Conservation (phyloP, 2,329 filamentous ascomycete species). For the Diaporthe vaccinii region DNA sequence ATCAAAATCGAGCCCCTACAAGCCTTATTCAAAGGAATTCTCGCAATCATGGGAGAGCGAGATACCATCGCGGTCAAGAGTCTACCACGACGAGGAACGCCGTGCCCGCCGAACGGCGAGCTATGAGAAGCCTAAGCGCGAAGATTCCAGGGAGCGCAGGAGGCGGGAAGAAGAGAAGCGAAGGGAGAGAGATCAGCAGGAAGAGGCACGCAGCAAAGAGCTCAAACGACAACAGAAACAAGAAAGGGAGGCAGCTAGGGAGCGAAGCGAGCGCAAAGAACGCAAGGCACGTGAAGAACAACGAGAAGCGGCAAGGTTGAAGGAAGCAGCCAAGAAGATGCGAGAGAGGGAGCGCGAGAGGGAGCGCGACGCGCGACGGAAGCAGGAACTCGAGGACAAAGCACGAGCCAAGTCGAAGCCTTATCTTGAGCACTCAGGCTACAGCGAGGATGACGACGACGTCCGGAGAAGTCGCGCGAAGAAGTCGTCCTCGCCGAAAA, state of each 20-base stretch:
- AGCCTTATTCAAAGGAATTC: constrained; percentile 44
- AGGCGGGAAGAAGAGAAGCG: constrained; percentile 48
- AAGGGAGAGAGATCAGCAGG: constrained; percentile 36
- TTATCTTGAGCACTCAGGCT: constrained; percentile 45
- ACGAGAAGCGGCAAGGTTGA: constrained; percentile 22
- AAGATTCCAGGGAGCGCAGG: constrained; percentile 45
- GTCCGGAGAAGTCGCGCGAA: constrained; percentile 46
- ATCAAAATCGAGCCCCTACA: constrained; percentile 51
- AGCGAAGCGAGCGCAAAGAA: constrained; percentile 51
- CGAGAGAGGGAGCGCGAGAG: constrained; percentile 44
- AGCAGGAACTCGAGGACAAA: constrained; percentile 49
- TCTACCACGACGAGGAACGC: constrained; percentile 58
- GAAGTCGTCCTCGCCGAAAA: constrained; percentile 46
- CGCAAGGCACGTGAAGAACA: constrained; percentile 40
- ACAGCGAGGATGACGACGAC: constrained; percentile 46
- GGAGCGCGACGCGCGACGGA: constrained; percentile 46
- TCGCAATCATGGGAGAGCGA: constrained; percentile 64
- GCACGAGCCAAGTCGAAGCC: constrained; percentile 44
- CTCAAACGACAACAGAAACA: constrained; percentile 54
- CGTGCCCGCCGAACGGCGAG: constrained; percentile 61
- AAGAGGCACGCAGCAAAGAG: constrained; percentile 39
- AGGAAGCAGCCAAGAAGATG: constrained; percentile 34
- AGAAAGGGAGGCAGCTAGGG: constrained; percentile 50
- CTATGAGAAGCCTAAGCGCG: constrained; percentile 52
- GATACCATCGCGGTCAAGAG: constrained; percentile 51